Evolutionary conservation across 1,139 yeast genomes (phyloP).

Genomic region (Lodderomyces metapsilosis): DNA sequence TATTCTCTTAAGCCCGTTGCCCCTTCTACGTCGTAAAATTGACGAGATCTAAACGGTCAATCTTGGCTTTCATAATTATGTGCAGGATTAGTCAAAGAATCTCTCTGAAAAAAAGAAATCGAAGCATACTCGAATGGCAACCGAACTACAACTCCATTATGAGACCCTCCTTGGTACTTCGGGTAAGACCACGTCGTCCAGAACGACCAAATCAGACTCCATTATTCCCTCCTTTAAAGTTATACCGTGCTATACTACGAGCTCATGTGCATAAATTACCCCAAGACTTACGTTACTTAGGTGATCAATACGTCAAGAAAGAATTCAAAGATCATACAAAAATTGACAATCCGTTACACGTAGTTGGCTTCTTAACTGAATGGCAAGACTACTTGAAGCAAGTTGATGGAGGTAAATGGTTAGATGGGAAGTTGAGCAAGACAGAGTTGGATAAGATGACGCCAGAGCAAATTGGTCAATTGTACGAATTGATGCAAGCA

Average conservation of each 20-base stretch:
- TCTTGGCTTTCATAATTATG: too few species aligned
- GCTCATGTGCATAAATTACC: slow-evolving; percentile 72
- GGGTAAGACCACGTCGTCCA: slow-evolving; percentile 60
- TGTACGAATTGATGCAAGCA: slow-evolving; percentile 48
- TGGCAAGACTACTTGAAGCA: slow-evolving; percentile 89
- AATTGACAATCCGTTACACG: slow-evolving; percentile 86
- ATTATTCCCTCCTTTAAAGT: slow-evolving; percentile 74
- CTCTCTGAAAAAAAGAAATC: too few species aligned
- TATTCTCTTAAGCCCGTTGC: too few species aligned
- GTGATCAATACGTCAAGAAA: slow-evolving; percentile 84
- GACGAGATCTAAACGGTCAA: too few species aligned
- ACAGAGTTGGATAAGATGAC: slow-evolving; percentile 76
- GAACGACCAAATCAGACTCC: slow-evolving; percentile 50
- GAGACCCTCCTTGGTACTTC: slow-evolving; percentile 48
- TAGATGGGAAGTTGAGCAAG: slow-evolving; percentile 61
- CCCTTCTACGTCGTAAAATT: too few species aligned
- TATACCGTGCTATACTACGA: slow-evolving; percentile 75
- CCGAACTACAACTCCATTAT: slow-evolving; percentile 26
- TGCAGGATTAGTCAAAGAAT: too few species aligned
- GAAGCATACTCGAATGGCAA: too few species aligned
- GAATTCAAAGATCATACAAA: slow-evolving; percentile 86
- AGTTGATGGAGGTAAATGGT: slow-evolving; percentile 79
- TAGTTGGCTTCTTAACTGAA: slow-evolving; percentile 86
- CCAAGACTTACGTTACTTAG: slow-evolving; percentile 66
- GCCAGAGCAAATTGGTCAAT: slow-evolving; percentile 88